phyloP scores from a whole-genome alignment of 1,284 basidiomycete genomes.

The Porogramme epimiltina region DNA sequence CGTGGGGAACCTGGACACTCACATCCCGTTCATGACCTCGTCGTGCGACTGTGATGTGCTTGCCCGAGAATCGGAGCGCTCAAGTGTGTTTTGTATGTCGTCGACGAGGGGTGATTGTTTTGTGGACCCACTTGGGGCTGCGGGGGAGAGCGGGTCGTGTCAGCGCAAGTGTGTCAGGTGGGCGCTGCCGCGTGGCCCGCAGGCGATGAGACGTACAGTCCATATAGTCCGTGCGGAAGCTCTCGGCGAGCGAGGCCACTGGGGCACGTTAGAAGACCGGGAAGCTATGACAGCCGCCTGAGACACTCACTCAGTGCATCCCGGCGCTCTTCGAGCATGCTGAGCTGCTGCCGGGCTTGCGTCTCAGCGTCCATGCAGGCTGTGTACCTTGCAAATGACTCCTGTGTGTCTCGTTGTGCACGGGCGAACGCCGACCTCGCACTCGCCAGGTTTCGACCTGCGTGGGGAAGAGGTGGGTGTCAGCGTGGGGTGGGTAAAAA shows the following conservation, averaged over 20 bases:
- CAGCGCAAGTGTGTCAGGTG: background rate
- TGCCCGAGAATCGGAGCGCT: constrained; percentile 21
- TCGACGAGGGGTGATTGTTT: constrained; percentile 22
- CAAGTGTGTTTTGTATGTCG: constrained; percentile 19
- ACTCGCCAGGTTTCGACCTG: constrained; percentile 42
- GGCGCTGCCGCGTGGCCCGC: background rate
- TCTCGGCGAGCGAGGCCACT: constrained; percentile 31
- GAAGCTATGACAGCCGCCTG: background rate
- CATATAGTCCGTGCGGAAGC: constrained; percentile 20
- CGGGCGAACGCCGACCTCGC: constrained; percentile 45
- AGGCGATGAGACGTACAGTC: constrained; percentile 16
- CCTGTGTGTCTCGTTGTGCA: constrained; percentile 71
- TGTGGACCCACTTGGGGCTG: constrained; percentile 18
- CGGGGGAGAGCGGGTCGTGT: background rate
- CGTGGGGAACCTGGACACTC: constrained; percentile 5
- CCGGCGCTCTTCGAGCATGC: constrained; percentile 64
- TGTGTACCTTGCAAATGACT: constrained; percentile 69
- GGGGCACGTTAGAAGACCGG: constrained; percentile 3
- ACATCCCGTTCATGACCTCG: constrained; percentile 23
- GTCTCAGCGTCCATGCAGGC: constrained; percentile 67
- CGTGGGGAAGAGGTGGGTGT: background rate
- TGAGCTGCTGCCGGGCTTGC: constrained; percentile 63
- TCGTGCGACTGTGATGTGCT: constrained; percentile 23
- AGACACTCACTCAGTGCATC: constrained; percentile 62
- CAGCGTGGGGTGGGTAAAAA: background rate